Evolutionary conservation across 1,284 basidiomycete genomes (phyloP).

Genomic region (Ceratobasidium sp.): DNA sequence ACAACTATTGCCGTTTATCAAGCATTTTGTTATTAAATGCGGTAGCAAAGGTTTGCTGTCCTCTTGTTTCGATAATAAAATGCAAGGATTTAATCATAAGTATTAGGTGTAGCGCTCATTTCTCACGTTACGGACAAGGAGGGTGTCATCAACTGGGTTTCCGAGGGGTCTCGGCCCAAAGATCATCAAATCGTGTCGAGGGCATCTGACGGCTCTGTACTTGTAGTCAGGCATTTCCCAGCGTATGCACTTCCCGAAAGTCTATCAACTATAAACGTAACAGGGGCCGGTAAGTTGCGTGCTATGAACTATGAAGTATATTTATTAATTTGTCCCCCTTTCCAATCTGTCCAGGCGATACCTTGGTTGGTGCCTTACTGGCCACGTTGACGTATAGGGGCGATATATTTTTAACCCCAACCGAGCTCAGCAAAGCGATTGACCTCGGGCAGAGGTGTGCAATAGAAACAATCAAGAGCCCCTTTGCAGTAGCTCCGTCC

Average conservation of each 20-base stretch:
- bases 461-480: conserved; percentile 65
- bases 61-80: conserved; percentile 2
- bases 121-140: conserved; percentile 62
- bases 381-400: conserved; percentile 58
- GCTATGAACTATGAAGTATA: not conserved
- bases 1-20: conserved; percentile 79
- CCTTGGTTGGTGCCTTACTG: conserved; percentile 51
- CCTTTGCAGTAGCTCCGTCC: conserved; percentile 68
- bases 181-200: conserved; percentile 61
- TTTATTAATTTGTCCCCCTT: not conserved
- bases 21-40: conserved; percentile 81
- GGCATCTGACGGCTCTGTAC: conserved; percentile 56
- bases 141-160: conserved; percentile 51
- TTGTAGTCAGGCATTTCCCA: conserved; percentile 76
- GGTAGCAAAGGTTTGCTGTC: conserved; percentile 60
- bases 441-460: conserved; percentile 68
- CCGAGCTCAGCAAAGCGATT: conserved; percentile 57
- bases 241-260: conserved; percentile 58
- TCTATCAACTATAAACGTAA: conserved; percentile 68
- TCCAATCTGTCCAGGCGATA: not conserved
- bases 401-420: conserved; percentile 57
- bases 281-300: conserved; percentile 79
- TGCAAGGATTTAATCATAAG: not conserved
- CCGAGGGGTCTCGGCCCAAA: conserved; percentile 54
- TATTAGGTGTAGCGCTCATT: conserved; percentile 64